Conservation (phyloP, 257 asterid species). For the Solanum rostratum region DNA sequence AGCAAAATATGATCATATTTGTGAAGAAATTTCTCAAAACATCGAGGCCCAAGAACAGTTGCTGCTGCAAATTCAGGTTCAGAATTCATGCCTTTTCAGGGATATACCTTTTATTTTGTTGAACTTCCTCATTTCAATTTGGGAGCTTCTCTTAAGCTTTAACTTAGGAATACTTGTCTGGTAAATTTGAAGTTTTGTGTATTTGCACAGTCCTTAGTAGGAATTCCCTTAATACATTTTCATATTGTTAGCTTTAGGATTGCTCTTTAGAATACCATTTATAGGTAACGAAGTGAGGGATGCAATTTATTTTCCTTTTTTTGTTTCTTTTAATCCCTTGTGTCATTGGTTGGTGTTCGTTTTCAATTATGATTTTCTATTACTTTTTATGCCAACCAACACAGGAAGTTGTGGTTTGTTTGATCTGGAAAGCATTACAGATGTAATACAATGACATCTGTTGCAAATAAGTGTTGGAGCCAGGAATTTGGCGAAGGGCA, state of each 20-base stretch:
- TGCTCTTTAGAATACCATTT: background rate
- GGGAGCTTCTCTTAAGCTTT: background rate
- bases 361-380: background rate
- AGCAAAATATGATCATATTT: slow-evolving; percentile 68
- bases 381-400: background rate
- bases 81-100: background rate
- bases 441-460: background rate
- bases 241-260: background rate
- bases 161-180: background rate
- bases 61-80: slow-evolving; percentile 82
- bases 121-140: background rate
- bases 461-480: background rate
- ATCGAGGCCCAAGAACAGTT: slow-evolving; percentile 77
- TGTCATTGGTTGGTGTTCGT: background rate
- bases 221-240: background rate
- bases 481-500: background rate
- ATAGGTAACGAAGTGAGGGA: background rate
- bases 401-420: background rate
- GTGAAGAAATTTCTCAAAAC: slow-evolving; percentile 74
- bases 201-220: background rate
- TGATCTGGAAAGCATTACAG: background rate
- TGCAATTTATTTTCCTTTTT: background rate
- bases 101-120: background rate
- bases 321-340: background rate
- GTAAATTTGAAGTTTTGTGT: background rate